Percentiles rank a stretch among this genome's conserved stretches.
These are phyloP conservation scores for Helotiales sp. DNA, from an alignment of 2,329 filamentous ascomycete genomes.

Conservation along the genomic window DNA sequence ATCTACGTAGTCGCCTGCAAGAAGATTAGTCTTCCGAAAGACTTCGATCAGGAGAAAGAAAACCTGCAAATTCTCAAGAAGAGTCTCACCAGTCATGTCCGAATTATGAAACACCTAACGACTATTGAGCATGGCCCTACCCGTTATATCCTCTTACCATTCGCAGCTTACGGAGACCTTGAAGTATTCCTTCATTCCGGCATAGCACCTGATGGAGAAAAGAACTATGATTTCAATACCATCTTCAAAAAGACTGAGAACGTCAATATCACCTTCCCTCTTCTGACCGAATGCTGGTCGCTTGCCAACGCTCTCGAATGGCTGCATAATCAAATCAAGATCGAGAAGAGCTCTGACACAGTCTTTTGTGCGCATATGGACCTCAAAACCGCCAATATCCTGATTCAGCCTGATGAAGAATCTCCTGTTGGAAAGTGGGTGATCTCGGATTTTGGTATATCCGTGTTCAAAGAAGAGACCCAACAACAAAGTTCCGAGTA, in stretches of 20 bases:
- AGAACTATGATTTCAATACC: background rate
- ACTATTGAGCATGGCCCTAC: background rate
- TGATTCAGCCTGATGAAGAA: background rate
- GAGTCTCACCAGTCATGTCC: background rate
- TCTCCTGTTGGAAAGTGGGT: background rate
- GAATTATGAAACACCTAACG: background rate
- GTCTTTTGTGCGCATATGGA: background rate
- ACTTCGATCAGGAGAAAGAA: background rate
- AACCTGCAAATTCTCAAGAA: background rate
- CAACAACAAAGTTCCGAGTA: background rate
- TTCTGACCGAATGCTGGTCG: background rate
- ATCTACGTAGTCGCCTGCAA: background rate
- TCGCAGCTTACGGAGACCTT: background rate
- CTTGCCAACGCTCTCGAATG: background rate
- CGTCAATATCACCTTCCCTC: background rate
- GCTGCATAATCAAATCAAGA: background rate
- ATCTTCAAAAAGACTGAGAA: background rate
- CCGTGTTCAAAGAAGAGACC: background rate
- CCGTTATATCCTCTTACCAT: background rate
- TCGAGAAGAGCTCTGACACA: background rate
- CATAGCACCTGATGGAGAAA: background rate
- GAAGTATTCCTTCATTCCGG: background rate
- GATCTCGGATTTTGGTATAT: background rate
- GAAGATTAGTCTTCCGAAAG: background rate
- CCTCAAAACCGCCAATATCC: background rate